phyloP scores from a whole-genome alignment of 306 rosid species.

The Astragalus membranaceus region DNA sequence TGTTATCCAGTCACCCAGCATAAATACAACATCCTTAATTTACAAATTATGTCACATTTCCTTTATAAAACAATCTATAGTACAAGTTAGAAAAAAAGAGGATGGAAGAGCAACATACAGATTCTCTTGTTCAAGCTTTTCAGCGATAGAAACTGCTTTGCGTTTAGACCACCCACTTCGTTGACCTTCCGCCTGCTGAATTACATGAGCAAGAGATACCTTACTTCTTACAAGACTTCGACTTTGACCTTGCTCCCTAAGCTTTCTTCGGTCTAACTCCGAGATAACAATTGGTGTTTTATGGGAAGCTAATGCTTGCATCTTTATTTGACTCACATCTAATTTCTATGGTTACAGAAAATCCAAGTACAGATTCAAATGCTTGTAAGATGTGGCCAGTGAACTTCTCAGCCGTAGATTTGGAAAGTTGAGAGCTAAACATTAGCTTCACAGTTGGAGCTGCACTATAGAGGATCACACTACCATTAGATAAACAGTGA shows the following conservation, averaged over 20 bases:
- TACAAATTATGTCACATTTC: too few species aligned
- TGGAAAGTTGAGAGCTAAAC: constrained; percentile 65
- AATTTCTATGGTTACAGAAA: constrained; percentile 75
- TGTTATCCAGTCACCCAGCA: too few species aligned
- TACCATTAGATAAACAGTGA: neutral
- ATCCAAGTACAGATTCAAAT: constrained; percentile 71
- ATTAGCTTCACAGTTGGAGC: constrained; percentile 89
- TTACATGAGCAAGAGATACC: constrained; percentile 96
- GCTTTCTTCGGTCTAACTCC: too few species aligned
- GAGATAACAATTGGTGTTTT: too few species aligned
- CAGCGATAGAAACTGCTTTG: constrained; percentile 95
- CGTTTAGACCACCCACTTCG: constrained; percentile 77
- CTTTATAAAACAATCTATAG: too few species aligned
- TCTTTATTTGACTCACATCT: constrained; percentile 62
- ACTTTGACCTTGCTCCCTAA: too few species aligned
- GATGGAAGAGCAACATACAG: constrained; percentile 48
- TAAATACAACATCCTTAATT: too few species aligned
- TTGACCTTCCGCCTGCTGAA: constrained; percentile 94
- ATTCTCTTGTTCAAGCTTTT: constrained; percentile 97
- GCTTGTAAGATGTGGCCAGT: constrained; percentile 71
- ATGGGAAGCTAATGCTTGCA: too few species aligned
- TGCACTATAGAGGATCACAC: constrained; percentile 31
- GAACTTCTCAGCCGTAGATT: constrained; percentile 81
- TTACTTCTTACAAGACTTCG: too few species aligned
- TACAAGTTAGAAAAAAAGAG: neutral